phyloP scores from a whole-genome alignment of 2,329 filamentous ascomycete species.

The Alternaria triticina region DNA sequence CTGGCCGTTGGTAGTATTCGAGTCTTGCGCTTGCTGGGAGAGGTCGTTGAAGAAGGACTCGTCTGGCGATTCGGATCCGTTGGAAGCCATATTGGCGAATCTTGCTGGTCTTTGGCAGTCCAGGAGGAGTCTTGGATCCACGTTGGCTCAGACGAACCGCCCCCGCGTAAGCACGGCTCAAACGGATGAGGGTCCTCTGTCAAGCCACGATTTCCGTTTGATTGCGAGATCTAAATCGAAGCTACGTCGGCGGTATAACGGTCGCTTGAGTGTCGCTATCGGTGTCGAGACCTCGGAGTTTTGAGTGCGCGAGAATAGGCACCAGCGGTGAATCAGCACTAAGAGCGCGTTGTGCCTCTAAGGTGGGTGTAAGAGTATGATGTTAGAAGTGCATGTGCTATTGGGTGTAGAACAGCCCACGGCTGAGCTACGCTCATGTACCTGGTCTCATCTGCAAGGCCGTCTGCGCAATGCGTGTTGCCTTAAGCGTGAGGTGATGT shows the following conservation, averaged over 20 bases:
- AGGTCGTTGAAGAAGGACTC: slow-evolving; percentile 64
- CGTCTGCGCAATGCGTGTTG: slow-evolving; percentile 26
- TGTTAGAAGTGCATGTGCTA: slow-evolving; percentile 3
- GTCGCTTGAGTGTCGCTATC: background rate
- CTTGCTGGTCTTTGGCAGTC: background rate
- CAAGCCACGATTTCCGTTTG: background rate
- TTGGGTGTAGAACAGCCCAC: slow-evolving; percentile 10
- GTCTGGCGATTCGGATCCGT: slow-evolving; percentile 48
- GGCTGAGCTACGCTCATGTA: slow-evolving; percentile 19
- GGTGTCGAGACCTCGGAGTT: background rate
- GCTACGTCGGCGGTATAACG: background rate
- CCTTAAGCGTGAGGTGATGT: slow-evolving; percentile 24
- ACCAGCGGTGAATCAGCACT: slow-evolving; percentile 11
- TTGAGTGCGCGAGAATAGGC: slow-evolving; percentile 12
- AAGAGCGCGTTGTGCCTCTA: slow-evolving; percentile 4
- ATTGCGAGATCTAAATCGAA: background rate
- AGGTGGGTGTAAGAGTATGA: background rate
- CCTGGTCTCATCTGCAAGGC: slow-evolving; percentile 21
- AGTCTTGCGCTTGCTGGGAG: slow-evolving; percentile 51
- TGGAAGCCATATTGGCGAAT: slow-evolving; percentile 35
- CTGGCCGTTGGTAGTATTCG: slow-evolving; percentile 48
- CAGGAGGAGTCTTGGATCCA: slow-evolving; percentile 12
- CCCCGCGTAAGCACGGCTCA: slow-evolving; percentile 28
- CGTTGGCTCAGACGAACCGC: slow-evolving; percentile 2
- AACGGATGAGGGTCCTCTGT: background rate